A percentile compares a stretch with the other conserved stretches of the same genome.
Evolutionary conservation across 352 stramenopile genomes (phyloP).

Genomic region (Pythium chondricola): DNA sequence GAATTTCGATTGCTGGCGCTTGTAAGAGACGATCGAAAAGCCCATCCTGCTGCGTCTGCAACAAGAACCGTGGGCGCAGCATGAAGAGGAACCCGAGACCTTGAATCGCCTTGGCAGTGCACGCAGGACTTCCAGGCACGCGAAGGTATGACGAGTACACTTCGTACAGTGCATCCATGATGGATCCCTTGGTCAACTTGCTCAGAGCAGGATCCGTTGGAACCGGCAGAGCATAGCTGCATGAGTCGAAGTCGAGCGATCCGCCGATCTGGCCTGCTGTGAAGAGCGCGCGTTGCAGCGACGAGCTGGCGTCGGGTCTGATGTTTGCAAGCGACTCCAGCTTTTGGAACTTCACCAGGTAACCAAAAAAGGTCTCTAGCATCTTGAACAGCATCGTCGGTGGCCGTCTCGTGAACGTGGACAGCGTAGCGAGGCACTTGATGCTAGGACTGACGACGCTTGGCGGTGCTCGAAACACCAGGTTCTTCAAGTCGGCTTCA

Average conservation of each 20-base stretch:
- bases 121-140: slow-evolving; percentile 35
- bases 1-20: slow-evolving; percentile 34
- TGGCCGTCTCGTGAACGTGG: slow-evolving; percentile 29
- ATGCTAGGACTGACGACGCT: slow-evolving; percentile 78
- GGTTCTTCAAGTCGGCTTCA: slow-evolving; percentile 52
- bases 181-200: slow-evolving; percentile 36
- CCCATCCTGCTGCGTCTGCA: slow-evolving; percentile 66
- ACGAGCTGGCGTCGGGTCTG: slow-evolving; percentile 29
- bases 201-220: slow-evolving; percentile 11
- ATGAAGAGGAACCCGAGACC: slow-evolving; percentile 79
- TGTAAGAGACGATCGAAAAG: slow-evolving; percentile 47
- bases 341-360: slow-evolving; percentile 41
- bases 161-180: slow-evolving; percentile 60
- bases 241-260: slow-evolving; percentile 57
- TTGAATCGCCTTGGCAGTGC: slow-evolving; percentile 70
- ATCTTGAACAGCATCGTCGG: slow-evolving; percentile 47
- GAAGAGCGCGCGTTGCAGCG: slow-evolving; percentile 74
- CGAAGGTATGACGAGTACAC: slow-evolving; percentile 46
- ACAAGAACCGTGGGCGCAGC: slow-evolving; percentile 52
- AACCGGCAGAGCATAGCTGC: slow-evolving; percentile 17
- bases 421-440: slow-evolving; percentile 62
- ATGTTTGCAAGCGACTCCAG: slow-evolving; percentile 29
- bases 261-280: slow-evolving; percentile 58
- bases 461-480: slow-evolving; percentile 64
- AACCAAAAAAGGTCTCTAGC: slow-evolving; percentile 62